Base-by-base conservation (phyloP, 352 stramenopile species). In the Pythium coloratum region DNA sequence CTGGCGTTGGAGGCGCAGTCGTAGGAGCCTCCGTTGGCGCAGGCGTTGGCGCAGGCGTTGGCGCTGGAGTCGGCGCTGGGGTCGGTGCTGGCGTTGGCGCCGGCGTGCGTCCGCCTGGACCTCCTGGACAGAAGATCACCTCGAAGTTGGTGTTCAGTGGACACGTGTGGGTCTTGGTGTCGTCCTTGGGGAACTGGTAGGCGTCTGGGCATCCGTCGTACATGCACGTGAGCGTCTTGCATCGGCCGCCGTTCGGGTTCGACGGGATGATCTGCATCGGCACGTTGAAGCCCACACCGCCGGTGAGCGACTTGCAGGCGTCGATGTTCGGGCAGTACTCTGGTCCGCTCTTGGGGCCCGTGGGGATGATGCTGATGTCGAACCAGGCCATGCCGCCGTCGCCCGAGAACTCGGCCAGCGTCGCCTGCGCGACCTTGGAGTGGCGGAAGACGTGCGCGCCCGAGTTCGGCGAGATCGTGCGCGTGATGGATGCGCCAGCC, bases 361-460 rank as follows among this genome's bases (percentile, higher is more conserved):
- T 90, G 5, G 84, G 84, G 70, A 92, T 90, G 69, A 88, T 92
- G 42, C 78, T 89, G 71, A 92, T 90, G 58, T 92, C 84, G 66
- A 76, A 92, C 81, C 84, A 92, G 12, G 73, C 64, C 28, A 66
- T 70, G 46, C 73, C 74, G 36, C 72, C 75, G 56, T 87, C 75
- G 9, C 68, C 73, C 6, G 84, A 88, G 59, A 92, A 89, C 60
- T 64, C 66, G 36, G 58, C 62, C 50, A 72, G 38, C 1, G 38
- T 44, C 38, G 38, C 38, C 38, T 44, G 38, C 9, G 38, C 38
- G 10, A 44, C 12, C 12, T 44, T 44, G 9, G 38, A 44, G 38
- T 44, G 38, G 13, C 38, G 38, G 38, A 77, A 89, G 14, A 81
- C 72, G 66, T 78, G 77, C 36, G 79, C 83, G 50, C 75, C 73